Percentiles rank a stretch among this genome's conserved stretches.
Conservation (phyloP, 306 rosid genomes). For the Trichosanthes cucumerina region DNA sequence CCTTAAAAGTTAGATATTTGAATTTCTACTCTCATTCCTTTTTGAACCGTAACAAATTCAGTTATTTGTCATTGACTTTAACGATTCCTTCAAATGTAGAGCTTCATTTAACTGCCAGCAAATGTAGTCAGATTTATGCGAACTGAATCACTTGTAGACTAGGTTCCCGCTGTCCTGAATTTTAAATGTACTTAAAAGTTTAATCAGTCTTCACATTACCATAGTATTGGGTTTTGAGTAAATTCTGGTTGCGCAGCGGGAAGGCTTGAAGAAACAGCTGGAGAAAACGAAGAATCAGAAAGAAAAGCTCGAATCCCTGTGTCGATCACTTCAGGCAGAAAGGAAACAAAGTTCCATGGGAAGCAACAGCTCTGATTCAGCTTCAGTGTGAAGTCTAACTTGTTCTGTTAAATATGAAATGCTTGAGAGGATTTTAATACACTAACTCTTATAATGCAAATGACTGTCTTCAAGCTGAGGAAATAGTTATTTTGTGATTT, state of each 20-base stretch:
- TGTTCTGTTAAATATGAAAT: not conserved
- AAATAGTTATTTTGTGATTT: not conserved
- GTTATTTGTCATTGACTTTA: not conserved
- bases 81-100: too few relatives aligned
- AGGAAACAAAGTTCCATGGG: conserved; percentile 53
- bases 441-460: not conserved
- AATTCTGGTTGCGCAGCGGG: conserved; percentile 48
- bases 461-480: not conserved
- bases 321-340: conserved; percentile 90
- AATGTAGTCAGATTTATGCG: not conserved
- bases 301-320: conserved; percentile 73
- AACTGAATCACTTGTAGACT: not conserved
- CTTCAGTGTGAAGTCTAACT: conserved; percentile 23
- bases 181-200: not conserved
- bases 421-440: not conserved
- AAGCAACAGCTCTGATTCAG: conserved; percentile 42
- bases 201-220: not conserved
- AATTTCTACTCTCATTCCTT: not conserved
- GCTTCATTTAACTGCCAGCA: not conserved
- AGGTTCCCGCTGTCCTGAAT: not conserved
- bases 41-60: not conserved
- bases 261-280: conserved; percentile 67
- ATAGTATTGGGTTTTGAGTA: not conserved
- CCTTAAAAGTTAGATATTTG: not conserved
- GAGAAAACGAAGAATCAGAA: conserved; percentile 82